Conservation (phyloP, 2,329 filamentous ascomycete species). For the Cladophialophora exuberans region DNA sequence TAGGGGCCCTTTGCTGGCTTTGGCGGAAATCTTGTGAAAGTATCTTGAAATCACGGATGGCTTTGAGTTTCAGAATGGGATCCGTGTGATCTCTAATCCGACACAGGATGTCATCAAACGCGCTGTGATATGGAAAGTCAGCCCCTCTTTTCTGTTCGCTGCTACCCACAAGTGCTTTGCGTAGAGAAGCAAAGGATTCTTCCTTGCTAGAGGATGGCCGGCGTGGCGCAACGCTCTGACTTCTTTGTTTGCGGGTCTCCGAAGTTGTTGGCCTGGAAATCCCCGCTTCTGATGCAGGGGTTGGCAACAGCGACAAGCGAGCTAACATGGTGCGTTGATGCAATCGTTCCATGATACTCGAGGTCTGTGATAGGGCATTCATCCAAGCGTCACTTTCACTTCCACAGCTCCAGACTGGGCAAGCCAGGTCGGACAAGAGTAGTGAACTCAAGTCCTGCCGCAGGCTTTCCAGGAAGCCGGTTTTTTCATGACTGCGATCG, state of each 20-base stretch:
- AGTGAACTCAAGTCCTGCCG: conserved; percentile 81
- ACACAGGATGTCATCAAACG: conserved; percentile 63
- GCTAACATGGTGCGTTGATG: conserved; percentile 38
- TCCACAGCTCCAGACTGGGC: conserved; percentile 80
- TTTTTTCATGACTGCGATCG: conserved; percentile 71
- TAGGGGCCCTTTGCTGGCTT: neutral
- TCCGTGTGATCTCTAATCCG: conserved; percentile 91
- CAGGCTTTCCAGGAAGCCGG: conserved; percentile 75
- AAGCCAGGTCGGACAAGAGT: conserved; percentile 85
- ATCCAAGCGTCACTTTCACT: conserved; percentile 96
- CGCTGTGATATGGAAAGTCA: conserved; percentile 19
- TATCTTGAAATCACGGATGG: conserved; percentile 79
- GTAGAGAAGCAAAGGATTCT: neutral
- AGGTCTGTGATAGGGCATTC: conserved; percentile 62
- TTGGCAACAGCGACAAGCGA: conserved; percentile 34
- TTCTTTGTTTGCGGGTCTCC: conserved; percentile 8
- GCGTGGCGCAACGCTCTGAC: conserved; percentile 17
- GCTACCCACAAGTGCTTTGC: neutral
- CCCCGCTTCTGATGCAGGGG: neutral
- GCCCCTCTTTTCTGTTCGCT: neutral
- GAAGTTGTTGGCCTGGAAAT: neutral
- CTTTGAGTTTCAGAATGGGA: conserved; percentile 81
- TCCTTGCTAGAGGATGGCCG: neutral
- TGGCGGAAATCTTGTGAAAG: conserved; percentile 66
- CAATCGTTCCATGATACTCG: conserved; percentile 53